phyloP scores from a whole-genome alignment of 176 grass and related monocot species.

The Olyra latifolia region DNA sequence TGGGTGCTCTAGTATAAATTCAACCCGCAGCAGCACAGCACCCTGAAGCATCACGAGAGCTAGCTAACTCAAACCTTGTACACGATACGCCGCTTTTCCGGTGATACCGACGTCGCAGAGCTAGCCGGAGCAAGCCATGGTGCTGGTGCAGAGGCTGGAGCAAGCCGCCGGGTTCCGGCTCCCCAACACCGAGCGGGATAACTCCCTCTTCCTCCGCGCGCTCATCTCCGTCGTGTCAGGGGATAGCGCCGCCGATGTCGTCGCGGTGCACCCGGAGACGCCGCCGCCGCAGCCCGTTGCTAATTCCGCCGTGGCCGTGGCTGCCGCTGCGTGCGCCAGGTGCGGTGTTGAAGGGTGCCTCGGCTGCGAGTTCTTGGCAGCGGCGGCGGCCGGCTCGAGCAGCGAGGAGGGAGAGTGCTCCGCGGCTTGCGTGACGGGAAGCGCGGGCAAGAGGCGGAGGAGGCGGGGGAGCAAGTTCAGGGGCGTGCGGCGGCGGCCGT shows the following conservation, averaged over 20 bases:
- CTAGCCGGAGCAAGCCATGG: constrained; percentile 34
- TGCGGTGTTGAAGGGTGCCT: constrained; percentile 57
- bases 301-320: neutral
- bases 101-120: neutral
- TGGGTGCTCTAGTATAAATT: neutral
- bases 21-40: neutral
- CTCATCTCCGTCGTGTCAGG: constrained; percentile 74
- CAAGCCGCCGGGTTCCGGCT: constrained; percentile 48
- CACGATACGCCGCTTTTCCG: neutral
- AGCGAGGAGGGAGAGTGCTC: constrained; percentile 24
- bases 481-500: constrained; percentile 70
- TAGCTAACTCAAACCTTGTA: no score
- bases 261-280: neutral
- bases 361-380: constrained; percentile 32
- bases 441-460: constrained; percentile 44
- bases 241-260: constrained; percentile 20
- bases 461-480: constrained; percentile 48
- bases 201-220: constrained; percentile 67
- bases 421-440: neutral
- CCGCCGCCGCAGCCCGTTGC: neutral
- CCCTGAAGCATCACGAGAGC: neutral
- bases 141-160: constrained; percentile 59
- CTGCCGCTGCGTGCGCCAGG: constrained; percentile 19
- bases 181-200: constrained; percentile 70
- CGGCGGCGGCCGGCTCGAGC: constrained; percentile 13